These are phyloP conservation scores for Penicillium nordicum DNA, from an alignment of 2,329 filamentous ascomycete genomes.

Conservation along the genomic window DNA sequence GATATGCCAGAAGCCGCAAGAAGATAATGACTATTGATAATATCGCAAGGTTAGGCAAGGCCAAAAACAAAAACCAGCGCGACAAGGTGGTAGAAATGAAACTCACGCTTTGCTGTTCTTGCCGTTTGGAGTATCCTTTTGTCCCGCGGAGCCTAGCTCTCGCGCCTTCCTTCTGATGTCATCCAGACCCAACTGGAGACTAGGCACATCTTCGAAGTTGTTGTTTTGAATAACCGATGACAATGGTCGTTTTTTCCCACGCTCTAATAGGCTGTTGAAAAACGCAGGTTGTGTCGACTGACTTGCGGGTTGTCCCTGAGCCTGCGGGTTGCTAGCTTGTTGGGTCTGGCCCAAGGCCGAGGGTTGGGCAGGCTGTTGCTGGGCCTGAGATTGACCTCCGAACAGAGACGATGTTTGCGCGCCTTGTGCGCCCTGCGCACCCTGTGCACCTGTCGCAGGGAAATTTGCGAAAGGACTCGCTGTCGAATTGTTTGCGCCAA, in stretches of 20 bases:
- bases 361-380: constrained; percentile 21
- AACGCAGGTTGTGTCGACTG: constrained; percentile 54
- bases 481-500: constrained; percentile 27
- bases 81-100: not conserved
- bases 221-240: constrained; percentile 57
- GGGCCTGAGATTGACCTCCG: constrained; percentile 22
- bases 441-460: constrained; percentile 21
- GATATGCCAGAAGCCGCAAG: constrained; percentile 92
- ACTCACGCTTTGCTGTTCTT: constrained; percentile 54
- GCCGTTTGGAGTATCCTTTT: constrained; percentile 43
- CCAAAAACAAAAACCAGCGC: not conserved
- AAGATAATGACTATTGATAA: constrained; percentile 69
- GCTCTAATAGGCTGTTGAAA: constrained; percentile 62
- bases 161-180: constrained; percentile 76
- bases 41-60: constrained; percentile 2
- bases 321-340: constrained; percentile 21
- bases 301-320: constrained; percentile 24
- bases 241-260: constrained; percentile 64
- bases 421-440: constrained; percentile 19
- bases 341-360: constrained; percentile 30
- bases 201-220: constrained; percentile 73
- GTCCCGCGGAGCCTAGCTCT: constrained; percentile 67
- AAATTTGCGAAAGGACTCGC: constrained; percentile 25
- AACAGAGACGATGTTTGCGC: constrained; percentile 23
- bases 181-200: constrained; percentile 83